Evolutionary conservation across 2,329 filamentous ascomycete genomes (phyloP).

Genomic region (Sclerotinia minor): DNA sequence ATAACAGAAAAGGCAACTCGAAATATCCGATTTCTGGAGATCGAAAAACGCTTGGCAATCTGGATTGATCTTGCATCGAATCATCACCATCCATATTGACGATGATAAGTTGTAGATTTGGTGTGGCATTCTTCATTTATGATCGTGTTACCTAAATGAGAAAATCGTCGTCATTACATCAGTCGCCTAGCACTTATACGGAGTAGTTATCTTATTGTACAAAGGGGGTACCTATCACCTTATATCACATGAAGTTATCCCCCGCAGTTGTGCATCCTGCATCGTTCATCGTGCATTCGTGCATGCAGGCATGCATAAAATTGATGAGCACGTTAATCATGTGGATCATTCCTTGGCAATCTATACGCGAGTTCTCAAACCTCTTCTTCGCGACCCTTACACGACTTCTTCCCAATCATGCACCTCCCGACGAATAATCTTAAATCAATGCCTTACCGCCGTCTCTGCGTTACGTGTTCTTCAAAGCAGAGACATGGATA

Average conservation of each 20-base stretch:
- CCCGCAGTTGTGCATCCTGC: not conserved
- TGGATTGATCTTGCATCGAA: conserved; percentile 1
- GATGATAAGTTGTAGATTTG: not conserved
- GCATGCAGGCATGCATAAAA: not conserved
- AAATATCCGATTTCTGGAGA: not conserved
- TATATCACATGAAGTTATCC: not conserved
- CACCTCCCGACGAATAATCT: not conserved
- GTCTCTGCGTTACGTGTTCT: conserved; percentile 1
- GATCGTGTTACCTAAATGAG: not conserved
- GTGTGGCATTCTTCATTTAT: not conserved
- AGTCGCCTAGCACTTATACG: not conserved
- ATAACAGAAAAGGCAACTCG: not conserved
- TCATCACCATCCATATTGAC: not conserved
- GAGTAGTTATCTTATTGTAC: not conserved
- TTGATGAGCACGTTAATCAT: conserved; percentile 11
- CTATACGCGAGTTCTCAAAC: conserved; percentile 12
- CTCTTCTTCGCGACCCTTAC: not conserved
- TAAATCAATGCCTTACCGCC: not conserved
- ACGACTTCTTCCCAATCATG: not conserved
- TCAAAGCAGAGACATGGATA: not conserved
- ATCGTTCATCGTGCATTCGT: conserved; percentile 15
- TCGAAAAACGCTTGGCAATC: not conserved
- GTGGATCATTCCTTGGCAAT: conserved; percentile 11
- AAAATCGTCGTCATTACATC: not conserved
- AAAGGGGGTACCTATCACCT: not conserved